Base-by-base conservation (phyloP, 441 rosid species). In the Heliophila coronopifolia region DNA sequence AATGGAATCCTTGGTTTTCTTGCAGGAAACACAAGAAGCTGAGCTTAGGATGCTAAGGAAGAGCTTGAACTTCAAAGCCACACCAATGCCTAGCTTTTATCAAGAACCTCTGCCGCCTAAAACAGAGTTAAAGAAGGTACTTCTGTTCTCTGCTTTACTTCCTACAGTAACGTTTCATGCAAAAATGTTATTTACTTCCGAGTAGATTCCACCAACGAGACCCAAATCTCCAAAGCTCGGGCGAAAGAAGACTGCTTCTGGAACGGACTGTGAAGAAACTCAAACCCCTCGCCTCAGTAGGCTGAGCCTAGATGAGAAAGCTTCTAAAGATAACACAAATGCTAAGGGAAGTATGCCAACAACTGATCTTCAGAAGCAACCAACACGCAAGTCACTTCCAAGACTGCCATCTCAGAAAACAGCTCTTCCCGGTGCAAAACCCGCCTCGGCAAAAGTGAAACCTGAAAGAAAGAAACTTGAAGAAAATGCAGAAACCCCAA, bases 211-310 rank as follows among this genome's bases (percentile, higher is more conserved):
- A 11, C 48, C 94, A 33, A 92, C 99, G 32, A 80, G 97, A 68
- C 78, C 99, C n/a, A 93, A 84, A 76, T 93, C 99, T 68, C 99
- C 99, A 9, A 92, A 88, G 65, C 84, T 92, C 23, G 99, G 99
- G 43, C 58, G 99, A 50, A 92, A 52, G 63, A 92, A 92, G 77
- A 73, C 65, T 66, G 94, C 84, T 23, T 41, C 78, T 30, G 53
- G 53, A 18, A 39, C 9, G 7, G 53, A 48, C 20, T 48, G 19
- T 48, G 87, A 78, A 69, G 87, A 63, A 69, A 72, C 66, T 46
- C 73, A 54, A 36, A 73, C 61, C 45, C 65, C 45, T 40, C 71
- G 34, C 61, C 12, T 30, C 5, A 68, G 68, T 17, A 77, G 94
- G 36, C 63, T 79, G 33, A 88, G 97, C 76, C 70, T 92, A 55